phyloP scores from a whole-genome alignment of 495 filamentous ascomycete species.

The Tuber magnatum region DNA sequence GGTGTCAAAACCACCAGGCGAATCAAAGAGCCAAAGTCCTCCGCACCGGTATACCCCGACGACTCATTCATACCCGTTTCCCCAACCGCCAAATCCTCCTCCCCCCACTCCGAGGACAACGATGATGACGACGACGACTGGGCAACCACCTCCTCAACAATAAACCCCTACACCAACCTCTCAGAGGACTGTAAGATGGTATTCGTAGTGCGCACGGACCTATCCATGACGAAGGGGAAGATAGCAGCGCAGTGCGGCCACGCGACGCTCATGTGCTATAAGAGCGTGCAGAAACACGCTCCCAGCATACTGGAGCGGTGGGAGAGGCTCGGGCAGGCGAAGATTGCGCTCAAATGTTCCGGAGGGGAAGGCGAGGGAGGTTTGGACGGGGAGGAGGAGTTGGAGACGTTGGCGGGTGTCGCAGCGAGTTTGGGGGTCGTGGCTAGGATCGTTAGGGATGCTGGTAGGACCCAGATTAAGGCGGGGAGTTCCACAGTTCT shows the following conservation, averaged over 20 bases:
- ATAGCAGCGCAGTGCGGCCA: slow-evolving; percentile 96
- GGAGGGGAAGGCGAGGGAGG: slow-evolving; percentile 29
- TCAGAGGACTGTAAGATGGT: slow-evolving; percentile 83
- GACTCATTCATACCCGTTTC: background rate
- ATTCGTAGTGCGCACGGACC: slow-evolving; percentile 80
- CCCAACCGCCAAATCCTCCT: background rate
- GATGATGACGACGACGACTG: slow-evolving; percentile 29
- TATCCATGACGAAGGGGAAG: slow-evolving; percentile 99
- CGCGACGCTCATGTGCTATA: slow-evolving; percentile 95
- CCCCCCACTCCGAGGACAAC: slow-evolving; percentile 4
- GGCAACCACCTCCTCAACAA: slow-evolving; percentile 1
- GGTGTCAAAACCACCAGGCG: slow-evolving; percentile 22
- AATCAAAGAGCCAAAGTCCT: slow-evolving; percentile 12
- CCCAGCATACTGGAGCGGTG: slow-evolving; percentile 66
- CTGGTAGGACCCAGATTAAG: slow-evolving; percentile 96
- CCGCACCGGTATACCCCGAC: background rate
- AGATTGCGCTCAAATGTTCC: slow-evolving; percentile 82
- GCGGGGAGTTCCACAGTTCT: slow-evolving; percentile 83
- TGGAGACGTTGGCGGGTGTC: slow-evolving; percentile 66
- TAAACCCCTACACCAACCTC: background rate
- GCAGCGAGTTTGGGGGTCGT: slow-evolving; percentile 79
- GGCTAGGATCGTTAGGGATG: slow-evolving; percentile 82
- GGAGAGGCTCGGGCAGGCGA: slow-evolving; percentile 79
- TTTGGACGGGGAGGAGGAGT: slow-evolving; percentile 57
- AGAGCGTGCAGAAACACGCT: slow-evolving; percentile 54